Conservation (phyloP, 1,139 yeast genomes). For the Candida sp. region DNA sequence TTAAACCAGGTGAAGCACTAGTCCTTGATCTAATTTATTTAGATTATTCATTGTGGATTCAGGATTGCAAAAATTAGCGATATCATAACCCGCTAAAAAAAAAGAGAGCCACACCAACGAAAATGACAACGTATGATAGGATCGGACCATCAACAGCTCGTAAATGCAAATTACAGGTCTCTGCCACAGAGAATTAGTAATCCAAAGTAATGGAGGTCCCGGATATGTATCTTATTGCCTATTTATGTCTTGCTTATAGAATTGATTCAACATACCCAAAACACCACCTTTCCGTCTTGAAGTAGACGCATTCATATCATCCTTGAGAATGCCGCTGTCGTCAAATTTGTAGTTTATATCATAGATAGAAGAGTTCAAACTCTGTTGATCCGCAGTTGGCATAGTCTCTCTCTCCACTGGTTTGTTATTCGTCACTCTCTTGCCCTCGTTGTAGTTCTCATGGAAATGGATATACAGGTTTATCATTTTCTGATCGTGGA, state of each 20-base stretch:
- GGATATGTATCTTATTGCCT: constrained; percentile 12
- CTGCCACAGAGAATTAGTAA: neutral
- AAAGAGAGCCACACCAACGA: neutral
- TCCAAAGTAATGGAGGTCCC: neutral
- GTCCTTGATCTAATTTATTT: neutral
- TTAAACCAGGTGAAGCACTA: neutral
- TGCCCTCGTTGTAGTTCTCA: constrained; percentile 66
- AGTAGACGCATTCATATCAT: constrained; percentile 16
- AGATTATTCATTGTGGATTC: neutral
- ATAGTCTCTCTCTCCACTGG: neutral
- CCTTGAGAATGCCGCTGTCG: constrained; percentile 27
- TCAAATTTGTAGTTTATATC: constrained; percentile 35
- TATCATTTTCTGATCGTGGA: constrained; percentile 86
- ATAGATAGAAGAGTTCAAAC: constrained; percentile 30
- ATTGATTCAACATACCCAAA: constrained; percentile 81
- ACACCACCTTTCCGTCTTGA: constrained; percentile 56
- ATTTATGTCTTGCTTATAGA: constrained; percentile 63
- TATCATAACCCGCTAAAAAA: neutral
- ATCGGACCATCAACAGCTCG: neutral
- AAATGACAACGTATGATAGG: neutral
- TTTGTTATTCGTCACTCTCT: neutral
- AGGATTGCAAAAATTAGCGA: neutral
- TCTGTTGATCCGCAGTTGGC: constrained; percentile 16
- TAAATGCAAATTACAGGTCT: neutral
- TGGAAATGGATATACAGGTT: constrained; percentile 87